Conservation (phyloP, 345 rosid genomes). For the Eucalyptus grandis region DNA sequence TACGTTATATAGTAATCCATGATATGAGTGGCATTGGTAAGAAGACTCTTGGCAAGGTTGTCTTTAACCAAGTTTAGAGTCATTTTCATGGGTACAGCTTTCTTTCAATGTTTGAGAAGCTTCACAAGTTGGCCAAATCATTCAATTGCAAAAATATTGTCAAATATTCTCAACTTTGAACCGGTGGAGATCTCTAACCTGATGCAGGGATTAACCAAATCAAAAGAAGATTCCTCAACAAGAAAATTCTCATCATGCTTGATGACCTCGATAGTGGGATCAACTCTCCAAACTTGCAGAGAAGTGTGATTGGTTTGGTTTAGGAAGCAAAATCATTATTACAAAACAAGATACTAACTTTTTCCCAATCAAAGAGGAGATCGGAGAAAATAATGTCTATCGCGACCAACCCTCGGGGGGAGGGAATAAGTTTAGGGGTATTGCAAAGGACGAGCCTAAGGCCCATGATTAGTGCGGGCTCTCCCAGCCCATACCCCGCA, state of each 20-base stretch:
- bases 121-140: background rate
- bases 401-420: rapidly evolving
- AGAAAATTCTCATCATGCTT: background rate
- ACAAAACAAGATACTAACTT: background rate
- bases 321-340: background rate
- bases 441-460: no score
- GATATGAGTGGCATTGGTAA: background rate
- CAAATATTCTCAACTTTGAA: background rate
- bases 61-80: background rate
- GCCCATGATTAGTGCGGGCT: no score
- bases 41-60: background rate
- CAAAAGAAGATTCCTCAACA: background rate
- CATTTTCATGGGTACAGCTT: background rate
- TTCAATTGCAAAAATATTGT: background rate
- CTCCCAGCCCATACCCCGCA: no score
- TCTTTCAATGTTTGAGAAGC: background rate
- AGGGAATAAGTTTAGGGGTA: no score
- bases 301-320: background rate
- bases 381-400: rapidly evolving
- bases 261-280: background rate
- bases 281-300: background rate
- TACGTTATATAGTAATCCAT: background rate
- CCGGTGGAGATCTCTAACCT: background rate
- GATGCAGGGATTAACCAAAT: background rate
- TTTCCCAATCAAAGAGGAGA: background rate